These are phyloP conservation scores for Talinum fruticosum DNA, from an alignment of 148 eudicot genomes.

Conservation along the genomic window DNA sequence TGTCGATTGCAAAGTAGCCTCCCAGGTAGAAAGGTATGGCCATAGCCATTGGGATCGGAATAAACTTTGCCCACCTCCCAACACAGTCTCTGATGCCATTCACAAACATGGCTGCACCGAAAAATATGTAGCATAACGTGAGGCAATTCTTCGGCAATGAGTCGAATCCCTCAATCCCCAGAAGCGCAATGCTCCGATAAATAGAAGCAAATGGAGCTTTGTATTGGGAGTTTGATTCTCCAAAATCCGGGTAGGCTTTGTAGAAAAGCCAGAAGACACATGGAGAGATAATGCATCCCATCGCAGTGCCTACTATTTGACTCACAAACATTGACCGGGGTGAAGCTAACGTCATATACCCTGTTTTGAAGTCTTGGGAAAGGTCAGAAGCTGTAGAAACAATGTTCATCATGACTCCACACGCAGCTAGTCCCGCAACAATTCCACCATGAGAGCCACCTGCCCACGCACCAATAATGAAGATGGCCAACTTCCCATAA, in stretches of 20 bases:
- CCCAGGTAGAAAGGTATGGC: conserved; percentile 77
- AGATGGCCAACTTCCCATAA: conserved; percentile 73
- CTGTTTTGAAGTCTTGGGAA: conserved; percentile 73
- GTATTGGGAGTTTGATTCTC: conserved; percentile 38
- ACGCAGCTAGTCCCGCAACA: conserved; percentile 74
- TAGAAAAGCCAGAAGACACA: conserved; percentile 73
- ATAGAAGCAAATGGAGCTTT: conserved; percentile 53
- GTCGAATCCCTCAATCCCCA: conserved; percentile 60
- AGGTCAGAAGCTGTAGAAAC: conserved; percentile 70
- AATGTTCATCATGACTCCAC: conserved; percentile 85
- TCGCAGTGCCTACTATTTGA: conserved; percentile 67
- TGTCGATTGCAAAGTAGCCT: conserved; percentile 60
- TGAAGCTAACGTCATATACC: conserved; percentile 71
- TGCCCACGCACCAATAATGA: conserved; percentile 75
- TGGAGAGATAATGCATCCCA: conserved; percentile 71
- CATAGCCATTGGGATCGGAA: conserved; percentile 83
- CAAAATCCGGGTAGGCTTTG: conserved; percentile 53
- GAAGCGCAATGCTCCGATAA: conserved; percentile 51
- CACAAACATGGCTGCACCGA: conserved; percentile 40
- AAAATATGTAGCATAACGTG: conserved; percentile 48
- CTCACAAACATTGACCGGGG: conserved; percentile 77
- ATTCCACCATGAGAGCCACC: conserved; percentile 62
- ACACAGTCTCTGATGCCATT: conserved; percentile 44
- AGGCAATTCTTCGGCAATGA: conserved; percentile 64
- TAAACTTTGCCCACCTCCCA: conserved; percentile 37